Evolutionary conservation across 1,284 basidiomycete genomes (phyloP).

Genomic region (Volvariella volvacea): DNA sequence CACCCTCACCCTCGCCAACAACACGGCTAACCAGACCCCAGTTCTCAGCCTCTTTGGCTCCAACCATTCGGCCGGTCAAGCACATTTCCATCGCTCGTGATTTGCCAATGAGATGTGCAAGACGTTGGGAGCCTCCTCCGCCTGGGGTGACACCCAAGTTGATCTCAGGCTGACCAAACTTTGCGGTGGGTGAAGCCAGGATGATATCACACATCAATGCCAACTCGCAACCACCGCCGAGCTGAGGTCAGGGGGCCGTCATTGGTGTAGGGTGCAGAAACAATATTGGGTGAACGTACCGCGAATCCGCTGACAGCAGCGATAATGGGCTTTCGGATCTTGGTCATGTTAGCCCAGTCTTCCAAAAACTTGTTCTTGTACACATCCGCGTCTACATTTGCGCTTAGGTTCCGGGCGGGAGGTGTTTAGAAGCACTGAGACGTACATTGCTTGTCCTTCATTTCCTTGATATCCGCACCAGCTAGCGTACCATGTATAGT

Average conservation of each 20-base stretch:
- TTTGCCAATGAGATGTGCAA: slow-evolving; percentile 86
- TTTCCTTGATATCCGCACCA: slow-evolving; percentile 90
- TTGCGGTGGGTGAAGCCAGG: slow-evolving; percentile 88
- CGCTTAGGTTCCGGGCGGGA: slow-evolving; percentile 1
- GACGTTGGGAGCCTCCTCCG: slow-evolving; percentile 79
- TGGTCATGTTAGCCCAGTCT: slow-evolving; percentile 77
- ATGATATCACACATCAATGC: slow-evolving; percentile 98
- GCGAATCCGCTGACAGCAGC: slow-evolving; percentile 96
- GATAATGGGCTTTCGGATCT: slow-evolving; percentile 87
- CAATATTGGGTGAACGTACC: slow-evolving; percentile 39
- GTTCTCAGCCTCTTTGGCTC: slow-evolving; percentile 77
- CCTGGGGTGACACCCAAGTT: slow-evolving; percentile 96
- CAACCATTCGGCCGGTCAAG: slow-evolving; percentile 80
- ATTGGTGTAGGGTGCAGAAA: too few relatives aligned
- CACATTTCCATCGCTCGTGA: slow-evolving; percentile 94
- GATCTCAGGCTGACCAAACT: slow-evolving; percentile 97
- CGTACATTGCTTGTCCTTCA: slow-evolving; percentile 87
- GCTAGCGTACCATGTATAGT: slow-evolving; percentile 33
- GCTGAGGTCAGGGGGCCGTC: slow-evolving; percentile 34
- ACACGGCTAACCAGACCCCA: slow-evolving; percentile 86
- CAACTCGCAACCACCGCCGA: slow-evolving; percentile 95
- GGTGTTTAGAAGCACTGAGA: slow-evolving; percentile 11
- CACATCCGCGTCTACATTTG: slow-evolving; percentile 64
- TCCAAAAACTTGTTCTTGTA: slow-evolving; percentile 89
- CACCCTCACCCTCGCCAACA: slow-evolving; percentile 68